Base-by-base conservation (phyloP, 163 green algal species). In the Chlorella variabilis region DNA sequence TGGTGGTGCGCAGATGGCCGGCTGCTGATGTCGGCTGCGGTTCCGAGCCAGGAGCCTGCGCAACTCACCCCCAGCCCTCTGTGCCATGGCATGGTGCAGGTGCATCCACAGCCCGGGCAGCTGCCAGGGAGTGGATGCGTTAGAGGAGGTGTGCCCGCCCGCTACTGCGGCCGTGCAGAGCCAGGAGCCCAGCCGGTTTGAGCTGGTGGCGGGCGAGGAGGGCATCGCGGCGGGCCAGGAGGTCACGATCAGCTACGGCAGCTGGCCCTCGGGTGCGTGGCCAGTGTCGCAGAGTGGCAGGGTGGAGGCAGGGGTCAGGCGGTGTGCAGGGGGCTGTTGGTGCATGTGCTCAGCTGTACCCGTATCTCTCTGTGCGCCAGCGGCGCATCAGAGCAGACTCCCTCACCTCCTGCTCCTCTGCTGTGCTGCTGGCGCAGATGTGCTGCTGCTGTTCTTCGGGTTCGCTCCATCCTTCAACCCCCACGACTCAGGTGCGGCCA, bases 371-470 rank as follows among this genome's bases (percentile, higher is more conserved):
- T 27, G 18, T 38, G 4, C 9, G 17, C 8, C 29, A 69, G 31
- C 13, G 25, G 7, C 15, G 31, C 29, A 42, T 27, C 3, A 3
- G 15, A 27, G n/a, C 31, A 27, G 41, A 18, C 36, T 33, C 6
- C 36, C 20, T 27, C 21, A 18, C 65, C 65, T 31, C 63, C 34
- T 34, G 17, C 36, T 31, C 8, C 66, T 2, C 33, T 49, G 34
- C 34, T 42, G 31, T 9, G 27, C 63, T 38, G 34, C 33, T 15
- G n/a, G 2, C 42, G 68, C 68, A 76, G 92, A 96, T 45, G 80
- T 91, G 0, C 93, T 94, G 71, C 70, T 94, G 69, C 83, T 94
- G 39, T 88, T 94, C 61, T 96, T 95, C 83, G 92, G 92, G 1
- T 96, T 95, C 65, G 70, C 93, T 56, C 91, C 91, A 1, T 6